Base-by-base conservation (phyloP, 177 flowering plant genomes). In the Vitis hybrid region DNA sequence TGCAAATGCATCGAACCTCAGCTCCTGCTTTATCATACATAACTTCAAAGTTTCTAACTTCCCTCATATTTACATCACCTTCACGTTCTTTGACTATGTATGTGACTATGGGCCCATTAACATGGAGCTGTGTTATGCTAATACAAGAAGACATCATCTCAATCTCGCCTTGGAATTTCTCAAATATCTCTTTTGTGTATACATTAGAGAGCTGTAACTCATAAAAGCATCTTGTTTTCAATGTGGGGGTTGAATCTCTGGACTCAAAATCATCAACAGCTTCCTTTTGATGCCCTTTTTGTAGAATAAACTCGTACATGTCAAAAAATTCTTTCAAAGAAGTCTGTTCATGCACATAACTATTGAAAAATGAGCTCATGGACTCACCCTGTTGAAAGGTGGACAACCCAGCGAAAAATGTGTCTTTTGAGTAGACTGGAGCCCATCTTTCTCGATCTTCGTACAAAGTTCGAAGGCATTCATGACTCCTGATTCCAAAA, bases 371-470 rank as follows among this genome's bases (percentile, higher is more conserved):
- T 11, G 87, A 46, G 51, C 2, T 66, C 48, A 72, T 27, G n/a
- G 72, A 62, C 60, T 83, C 85, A 50, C 78, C 81, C 6, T 65
- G 78, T 30, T 70, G 80, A 11, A 75, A 75, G 21, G 71, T 63
- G 19, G 76, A 81, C 82, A 85, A 79, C 52, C 91, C 95, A 4
- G 89, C 87, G 67, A 84, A 87, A 69, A 80, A 80, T 11, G 84
- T 78, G 62, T 85, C 89, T 68, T 81, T 90, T 8, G 81, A 71
- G 72, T 84, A 90, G 30, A 74, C 88, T 8, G 92, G 89, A 46
- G 75, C 93, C 95, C 95, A 90, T 55, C 75, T 72, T 56, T 81
- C 84, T 60, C 95, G 84, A 54, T 83, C 89, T 52, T 84, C 85
- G 66, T 86, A 82, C 51, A 87, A 72, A 11, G 62, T 48, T 52